Evolutionary conservation across 106 monocot species (phyloP).

Genomic region (Narthecium ossifragum): DNA sequence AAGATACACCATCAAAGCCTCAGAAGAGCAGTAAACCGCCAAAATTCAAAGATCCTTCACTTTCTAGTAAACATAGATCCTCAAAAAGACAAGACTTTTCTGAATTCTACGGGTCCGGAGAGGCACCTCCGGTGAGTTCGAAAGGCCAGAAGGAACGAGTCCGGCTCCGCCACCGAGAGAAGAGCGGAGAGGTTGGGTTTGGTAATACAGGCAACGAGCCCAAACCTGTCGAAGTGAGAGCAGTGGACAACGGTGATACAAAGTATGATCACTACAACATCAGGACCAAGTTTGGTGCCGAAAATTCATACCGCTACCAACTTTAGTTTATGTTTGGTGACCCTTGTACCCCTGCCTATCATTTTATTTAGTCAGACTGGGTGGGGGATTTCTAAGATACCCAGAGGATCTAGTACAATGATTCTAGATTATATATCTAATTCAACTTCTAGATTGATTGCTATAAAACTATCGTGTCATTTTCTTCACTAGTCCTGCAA

Average conservation of each 20-base stretch:
- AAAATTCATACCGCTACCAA: slow-evolving; percentile 43
- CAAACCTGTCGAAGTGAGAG: slow-evolving; percentile 43
- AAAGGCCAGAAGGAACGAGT: slow-evolving; percentile 68
- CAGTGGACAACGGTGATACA: slow-evolving; percentile 29
- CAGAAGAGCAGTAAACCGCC: slow-evolving; percentile 62
- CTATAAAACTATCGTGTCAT: no score
- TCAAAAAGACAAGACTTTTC: slow-evolving; percentile 77
- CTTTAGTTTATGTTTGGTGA: no score
- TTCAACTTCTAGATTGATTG: no score
- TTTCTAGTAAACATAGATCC: slow-evolving; percentile 59
- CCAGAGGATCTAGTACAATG: no score
- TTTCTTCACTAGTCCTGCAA: no score
- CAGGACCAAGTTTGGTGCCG: slow-evolving; percentile 63
- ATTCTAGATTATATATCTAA: no score
- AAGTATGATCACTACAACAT: slow-evolving; percentile 77
- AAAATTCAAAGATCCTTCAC: slow-evolving; percentile 57
- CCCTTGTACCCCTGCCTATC: no score
- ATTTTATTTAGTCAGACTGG: no score
- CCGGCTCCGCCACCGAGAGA: slow-evolving; percentile 67
- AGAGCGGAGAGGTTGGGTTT: slow-evolving; percentile 37
- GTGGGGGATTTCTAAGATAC: no score
- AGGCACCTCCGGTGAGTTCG: slow-evolving; percentile 33
- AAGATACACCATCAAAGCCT: slow-evolving; percentile 35
- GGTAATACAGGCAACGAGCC: slow-evolving; percentile 30
- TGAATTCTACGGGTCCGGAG: slow-evolving; percentile 69